These are phyloP conservation scores for Heterobasidion parviporum DNA, from an alignment of 1,284 basidiomycete genomes.

Conservation along the genomic window DNA sequence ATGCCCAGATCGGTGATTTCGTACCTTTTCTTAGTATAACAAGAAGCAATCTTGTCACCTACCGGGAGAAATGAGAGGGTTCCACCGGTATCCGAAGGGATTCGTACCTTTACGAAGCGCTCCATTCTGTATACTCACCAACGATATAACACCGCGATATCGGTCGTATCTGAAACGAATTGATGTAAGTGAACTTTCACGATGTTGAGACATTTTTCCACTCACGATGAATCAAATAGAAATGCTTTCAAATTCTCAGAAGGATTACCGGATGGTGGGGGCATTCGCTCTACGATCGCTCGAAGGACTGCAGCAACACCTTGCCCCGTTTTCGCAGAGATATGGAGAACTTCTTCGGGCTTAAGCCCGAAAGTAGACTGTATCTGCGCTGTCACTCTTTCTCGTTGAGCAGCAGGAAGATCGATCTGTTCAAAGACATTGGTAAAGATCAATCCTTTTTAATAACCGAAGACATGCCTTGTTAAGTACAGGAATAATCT, in stretches of 20 bases:
- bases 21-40: conserved; percentile 84
- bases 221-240: conserved; percentile 88
- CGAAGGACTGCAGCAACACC: conserved; percentile 72
- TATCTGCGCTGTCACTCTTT: conserved; percentile 75
- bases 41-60: conserved; percentile 89
- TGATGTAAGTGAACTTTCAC: background rate
- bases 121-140: conserved; percentile 75
- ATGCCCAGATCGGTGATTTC: conserved; percentile 91
- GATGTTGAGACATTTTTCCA: conserved; percentile 9
- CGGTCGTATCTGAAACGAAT: conserved; percentile 77
- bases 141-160: conserved; percentile 93
- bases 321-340: conserved; percentile 90
- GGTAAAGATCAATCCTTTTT: background rate
- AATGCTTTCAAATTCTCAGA: conserved; percentile 72
- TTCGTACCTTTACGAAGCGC: conserved; percentile 52
- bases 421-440: conserved; percentile 54
- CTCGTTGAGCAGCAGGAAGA: conserved; percentile 79
- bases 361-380: conserved; percentile 75
- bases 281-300: conserved; percentile 79
- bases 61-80: background rate
- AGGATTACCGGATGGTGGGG: conserved; percentile 53
- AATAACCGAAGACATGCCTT: conserved; percentile 42
- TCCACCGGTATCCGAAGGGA: conserved; percentile 1
- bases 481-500: conserved; percentile 90
- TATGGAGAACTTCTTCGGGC: conserved; percentile 62